Evolutionary conservation across 768 basidiomycete species (phyloP).

Genomic region (Tricholoma bakamatsutake): DNA sequence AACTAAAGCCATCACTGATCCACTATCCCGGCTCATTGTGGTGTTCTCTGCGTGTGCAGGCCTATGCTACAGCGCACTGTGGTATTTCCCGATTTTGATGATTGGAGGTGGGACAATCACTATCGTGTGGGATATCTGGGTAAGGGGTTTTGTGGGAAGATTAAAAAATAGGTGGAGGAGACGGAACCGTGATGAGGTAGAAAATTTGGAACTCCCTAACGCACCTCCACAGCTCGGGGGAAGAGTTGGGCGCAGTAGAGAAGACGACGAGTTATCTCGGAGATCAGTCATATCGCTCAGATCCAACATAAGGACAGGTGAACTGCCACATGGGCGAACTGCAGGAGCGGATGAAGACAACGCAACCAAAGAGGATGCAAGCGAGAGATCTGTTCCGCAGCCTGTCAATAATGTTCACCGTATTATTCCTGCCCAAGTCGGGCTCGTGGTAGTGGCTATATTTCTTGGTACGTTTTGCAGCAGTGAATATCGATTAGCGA

Average conservation of each 20-base stretch:
- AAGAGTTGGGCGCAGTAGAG: neutral
- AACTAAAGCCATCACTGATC: conserved; percentile 39
- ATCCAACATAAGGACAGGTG: neutral
- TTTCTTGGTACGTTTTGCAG: neutral
- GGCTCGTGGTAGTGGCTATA: neutral
- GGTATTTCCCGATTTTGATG: conserved; percentile 47
- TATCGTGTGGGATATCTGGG: conserved; percentile 33
- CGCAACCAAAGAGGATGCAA: neutral
- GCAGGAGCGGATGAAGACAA: neutral
- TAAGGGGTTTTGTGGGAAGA: neutral
- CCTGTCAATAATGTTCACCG: neutral
- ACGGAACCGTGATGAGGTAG: neutral
- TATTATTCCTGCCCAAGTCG: neutral
- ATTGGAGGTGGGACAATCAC: conserved; percentile 33
- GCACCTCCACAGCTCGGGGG: neutral
- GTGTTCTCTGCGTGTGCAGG: conserved; percentile 39
- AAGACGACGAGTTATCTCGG: neutral
- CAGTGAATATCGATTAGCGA: neutral
- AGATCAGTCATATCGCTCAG: neutral
- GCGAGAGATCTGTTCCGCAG: neutral
- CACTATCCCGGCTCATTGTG: conserved; percentile 35
- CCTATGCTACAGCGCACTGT: conserved; percentile 44
- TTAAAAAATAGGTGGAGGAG: neutral
- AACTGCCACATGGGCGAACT: too few species aligned
- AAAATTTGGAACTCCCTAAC: neutral